These are phyloP conservation scores for Misopates orontium DNA, from an alignment of 257 asterid species.

Conservation along the genomic window DNA sequence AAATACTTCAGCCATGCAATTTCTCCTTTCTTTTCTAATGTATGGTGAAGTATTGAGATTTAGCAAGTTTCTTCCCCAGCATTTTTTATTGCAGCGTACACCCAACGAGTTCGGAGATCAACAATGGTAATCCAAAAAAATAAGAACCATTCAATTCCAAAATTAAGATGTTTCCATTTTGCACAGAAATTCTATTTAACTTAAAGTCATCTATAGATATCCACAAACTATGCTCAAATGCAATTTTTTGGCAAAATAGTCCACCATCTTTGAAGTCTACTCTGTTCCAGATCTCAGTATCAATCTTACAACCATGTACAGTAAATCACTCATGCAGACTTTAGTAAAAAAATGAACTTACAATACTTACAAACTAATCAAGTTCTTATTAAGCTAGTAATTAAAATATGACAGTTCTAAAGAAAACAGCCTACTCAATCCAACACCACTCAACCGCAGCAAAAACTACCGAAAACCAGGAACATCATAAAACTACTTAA, in stretches of 20 bases:
- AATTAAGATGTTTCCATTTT: too few relatives aligned
- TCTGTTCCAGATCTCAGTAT: constrained; percentile 15
- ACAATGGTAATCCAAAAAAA: too few relatives aligned
- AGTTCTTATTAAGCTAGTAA: too few relatives aligned
- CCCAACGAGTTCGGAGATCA: too few relatives aligned
- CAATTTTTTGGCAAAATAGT: constrained; percentile 9
- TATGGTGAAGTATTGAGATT: too few relatives aligned
- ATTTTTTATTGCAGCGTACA: too few relatives aligned
- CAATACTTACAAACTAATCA: not conserved
- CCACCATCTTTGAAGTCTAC: not conserved
- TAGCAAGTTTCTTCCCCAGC: too few relatives aligned
- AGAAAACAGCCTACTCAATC: not conserved
- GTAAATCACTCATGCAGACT: constrained; percentile 2
- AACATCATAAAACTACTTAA: not conserved
- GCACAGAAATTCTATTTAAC: not conserved
- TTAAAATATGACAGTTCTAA: not conserved
- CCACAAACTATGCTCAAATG: constrained; percentile 1
- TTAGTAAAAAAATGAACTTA: constrained; percentile 11
- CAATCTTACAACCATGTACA: not conserved
- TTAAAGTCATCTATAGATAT: too few relatives aligned
- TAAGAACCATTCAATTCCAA: too few relatives aligned
- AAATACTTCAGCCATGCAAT: too few relatives aligned
- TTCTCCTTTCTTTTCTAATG: too few relatives aligned
- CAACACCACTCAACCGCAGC: constrained; percentile 23
- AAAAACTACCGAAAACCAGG: constrained; percentile 24